Evolutionary conservation across 768 basidiomycete species (phyloP), one percentile per base, ranked within the genome.

Genomic region (Glaciozyma martinii): DNA sequence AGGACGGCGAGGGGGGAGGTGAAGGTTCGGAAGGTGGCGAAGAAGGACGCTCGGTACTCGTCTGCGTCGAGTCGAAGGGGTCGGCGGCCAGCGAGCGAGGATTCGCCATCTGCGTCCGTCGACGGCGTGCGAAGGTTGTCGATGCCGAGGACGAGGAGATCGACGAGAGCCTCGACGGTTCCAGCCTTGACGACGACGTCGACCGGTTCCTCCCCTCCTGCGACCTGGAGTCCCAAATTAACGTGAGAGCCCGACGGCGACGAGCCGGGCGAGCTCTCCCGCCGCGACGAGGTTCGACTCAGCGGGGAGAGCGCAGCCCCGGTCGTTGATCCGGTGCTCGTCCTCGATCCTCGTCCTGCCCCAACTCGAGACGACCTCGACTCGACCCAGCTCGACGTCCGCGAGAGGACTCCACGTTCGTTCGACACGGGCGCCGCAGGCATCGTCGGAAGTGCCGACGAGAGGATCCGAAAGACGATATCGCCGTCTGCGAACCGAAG

Each of bases 161-260:
- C 66, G 52, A 66, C 32, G 23, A 66, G 61, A 8, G 42, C 16
- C 37, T 62, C 61, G 12, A 66, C 8, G 23, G 66, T 62, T 8
- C 66, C 66, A 8, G 66, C 56, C 50, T 66, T 62, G 33, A 66
- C 61, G 27, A 53, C 56, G n/a, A 66, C 66, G 25, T 50, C n/a
- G 19, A 66, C 29, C 3, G 66, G 56, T 9, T 50, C 66, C 27
- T 21, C 49, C 5, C 19, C 53, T 33, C 53, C 53, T 23, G 53
- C 53, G 53, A 54, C 53, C 53, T 54, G 53, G 18, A 54, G 32
- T n/a, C n/a, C n/a, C 46, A 47, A 15, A 21, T 40, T 40, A 13
- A 13, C 37, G 37, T 40, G 37, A 2, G 37, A 40, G 37, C 37
- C 12, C 9, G 19, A 19, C 21, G 44, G 5, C 44, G 18, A 16